Evolutionary conservation across 345 rosid species (phyloP).

Genomic region (Trapa incisa): DNA sequence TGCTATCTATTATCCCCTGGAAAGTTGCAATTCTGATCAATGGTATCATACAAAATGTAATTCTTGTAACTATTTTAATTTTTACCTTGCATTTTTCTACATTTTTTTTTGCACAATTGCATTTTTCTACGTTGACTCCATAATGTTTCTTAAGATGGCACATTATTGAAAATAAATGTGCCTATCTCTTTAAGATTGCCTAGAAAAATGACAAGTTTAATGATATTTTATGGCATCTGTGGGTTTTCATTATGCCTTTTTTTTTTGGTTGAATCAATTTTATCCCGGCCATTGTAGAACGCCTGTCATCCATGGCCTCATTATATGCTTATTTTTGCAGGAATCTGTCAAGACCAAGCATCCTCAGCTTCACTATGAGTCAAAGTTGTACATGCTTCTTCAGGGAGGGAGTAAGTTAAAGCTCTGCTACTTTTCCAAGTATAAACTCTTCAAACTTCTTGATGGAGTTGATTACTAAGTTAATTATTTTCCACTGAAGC

Average conservation of each 20-base stretch:
- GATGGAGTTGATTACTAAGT: not conserved
- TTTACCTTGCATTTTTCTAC: too few species aligned
- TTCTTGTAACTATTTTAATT: not conserved
- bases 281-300: too few species aligned
- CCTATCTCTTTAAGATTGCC: not conserved
- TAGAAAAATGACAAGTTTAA: not conserved
- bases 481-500: constrained; percentile 23
- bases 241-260: not conserved
- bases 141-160: not conserved
- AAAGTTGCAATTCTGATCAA: not conserved
- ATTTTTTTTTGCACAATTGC: too few species aligned
- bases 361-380: constrained; percentile 81
- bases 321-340: constrained; percentile 15
- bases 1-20: not conserved
- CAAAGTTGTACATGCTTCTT: constrained; percentile 75
- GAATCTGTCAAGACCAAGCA: constrained; percentile 79
- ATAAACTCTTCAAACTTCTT: not conserved
- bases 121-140: too few species aligned
- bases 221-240: not conserved
- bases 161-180: not conserved
- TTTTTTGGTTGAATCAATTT: too few species aligned
- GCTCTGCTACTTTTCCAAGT: not conserved
- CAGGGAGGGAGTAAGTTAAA: constrained; percentile 76
- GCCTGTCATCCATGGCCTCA: not conserved
- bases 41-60: not conserved